These are phyloP conservation scores for Lonicera japonica DNA, from an alignment of 129 eudicot genomes.

Conservation along the genomic window DNA sequence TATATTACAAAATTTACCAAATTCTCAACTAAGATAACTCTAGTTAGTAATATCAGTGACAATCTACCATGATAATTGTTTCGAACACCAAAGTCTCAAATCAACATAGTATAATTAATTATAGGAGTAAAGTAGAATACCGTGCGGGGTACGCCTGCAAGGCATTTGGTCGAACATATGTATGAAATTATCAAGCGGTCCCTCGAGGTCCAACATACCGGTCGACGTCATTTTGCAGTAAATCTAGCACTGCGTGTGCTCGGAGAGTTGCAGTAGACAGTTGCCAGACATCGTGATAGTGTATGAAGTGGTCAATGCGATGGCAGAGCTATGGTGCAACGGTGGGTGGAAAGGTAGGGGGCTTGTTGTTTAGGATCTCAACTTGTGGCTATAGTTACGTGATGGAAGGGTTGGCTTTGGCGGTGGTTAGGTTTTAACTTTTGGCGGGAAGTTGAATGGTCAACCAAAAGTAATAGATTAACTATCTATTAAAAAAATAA, in stretches of 20 bases:
- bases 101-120: constrained; percentile 27
- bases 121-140: constrained; percentile 75
- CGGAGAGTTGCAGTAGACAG: constrained; percentile 70
- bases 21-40: too few relatives aligned
- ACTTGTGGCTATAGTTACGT: too few relatives aligned
- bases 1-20: too few relatives aligned
- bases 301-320: constrained; percentile 66
- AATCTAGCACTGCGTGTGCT: constrained; percentile 82
- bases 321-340: constrained; percentile 81
- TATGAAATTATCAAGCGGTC: constrained; percentile 71
- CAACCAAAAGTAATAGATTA: too few relatives aligned
- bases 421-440: neutral
- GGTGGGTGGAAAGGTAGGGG: constrained; percentile 72
- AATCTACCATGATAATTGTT: too few relatives aligned
- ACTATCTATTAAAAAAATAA: too few relatives aligned
- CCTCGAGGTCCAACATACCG: constrained; percentile 82
- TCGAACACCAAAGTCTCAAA: too few relatives aligned
- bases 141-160: constrained; percentile 43
- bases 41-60: too few relatives aligned
- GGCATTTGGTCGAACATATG: constrained; percentile 86
- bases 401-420: too few relatives aligned
- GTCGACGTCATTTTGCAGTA: constrained; percentile 75
- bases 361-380: constrained; percentile 69
- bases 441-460: too few relatives aligned
- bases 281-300: constrained; percentile 87